Conservation (phyloP, 2,329 filamentous ascomycete species). For the Trichoderma koningii region DNA sequence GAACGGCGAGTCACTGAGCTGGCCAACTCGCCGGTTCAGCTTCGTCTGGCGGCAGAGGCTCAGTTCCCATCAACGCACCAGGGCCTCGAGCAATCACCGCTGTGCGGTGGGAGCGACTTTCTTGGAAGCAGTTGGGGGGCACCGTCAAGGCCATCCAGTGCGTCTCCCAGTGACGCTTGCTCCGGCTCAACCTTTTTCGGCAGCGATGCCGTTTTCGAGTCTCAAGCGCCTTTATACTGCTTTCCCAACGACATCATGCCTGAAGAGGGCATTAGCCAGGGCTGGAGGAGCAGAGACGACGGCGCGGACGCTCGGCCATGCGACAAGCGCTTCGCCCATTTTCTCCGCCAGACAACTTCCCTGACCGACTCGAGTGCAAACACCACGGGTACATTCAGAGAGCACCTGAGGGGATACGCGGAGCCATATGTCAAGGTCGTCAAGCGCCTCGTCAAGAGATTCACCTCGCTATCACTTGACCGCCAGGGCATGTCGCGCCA, state of each 20-base stretch:
- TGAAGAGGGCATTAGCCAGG: not conserved
- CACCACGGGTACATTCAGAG: conserved; percentile 42
- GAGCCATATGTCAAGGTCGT: conserved; percentile 43
- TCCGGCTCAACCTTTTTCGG: not conserved
- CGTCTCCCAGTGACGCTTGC: conserved; percentile 2
- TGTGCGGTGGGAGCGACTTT: not conserved
- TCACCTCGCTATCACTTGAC: conserved; percentile 39
- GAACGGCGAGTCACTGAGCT: conserved; percentile 51
- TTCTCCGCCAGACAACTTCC: conserved; percentile 41
- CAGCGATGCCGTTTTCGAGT: not conserved
- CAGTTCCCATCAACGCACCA: not conserved
- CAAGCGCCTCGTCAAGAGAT: conserved; percentile 44
- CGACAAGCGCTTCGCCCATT: conserved; percentile 31
- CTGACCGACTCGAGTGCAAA: conserved; percentile 45
- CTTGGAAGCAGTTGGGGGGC: not conserved
- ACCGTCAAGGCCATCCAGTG: not conserved
- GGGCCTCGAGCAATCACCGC: not conserved
- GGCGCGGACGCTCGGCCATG: not conserved
- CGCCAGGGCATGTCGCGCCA: conserved; percentile 34
- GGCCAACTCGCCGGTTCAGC: conserved; percentile 43
- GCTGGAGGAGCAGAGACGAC: not conserved
- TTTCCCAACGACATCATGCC: not conserved
- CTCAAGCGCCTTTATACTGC: not conserved
- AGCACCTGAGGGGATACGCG: conserved; percentile 39
- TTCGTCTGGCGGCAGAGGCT: not conserved